phyloP scores from a whole-genome alignment of 2,329 filamentous ascomycete species.

The Zasmidium cellare region DNA sequence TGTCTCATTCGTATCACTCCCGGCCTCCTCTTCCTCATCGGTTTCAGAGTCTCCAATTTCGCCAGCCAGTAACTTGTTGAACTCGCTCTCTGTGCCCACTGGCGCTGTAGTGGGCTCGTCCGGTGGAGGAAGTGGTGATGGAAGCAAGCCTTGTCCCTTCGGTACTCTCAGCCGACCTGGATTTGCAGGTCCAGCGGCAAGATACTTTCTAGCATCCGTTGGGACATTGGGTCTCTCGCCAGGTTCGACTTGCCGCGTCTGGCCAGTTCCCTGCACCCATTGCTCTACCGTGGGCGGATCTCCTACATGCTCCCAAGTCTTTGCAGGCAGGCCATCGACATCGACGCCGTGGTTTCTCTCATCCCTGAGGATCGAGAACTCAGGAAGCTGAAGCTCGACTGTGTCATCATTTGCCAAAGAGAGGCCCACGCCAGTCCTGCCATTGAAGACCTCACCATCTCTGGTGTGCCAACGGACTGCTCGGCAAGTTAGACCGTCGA shows the following conservation, averaged over 20 bases:
- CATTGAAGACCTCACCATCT: constrained; percentile 27
- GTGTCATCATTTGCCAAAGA: background rate
- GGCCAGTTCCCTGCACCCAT: constrained; percentile 28
- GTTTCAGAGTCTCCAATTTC: no score
- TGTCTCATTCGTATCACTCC: no score
- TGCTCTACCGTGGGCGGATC: constrained; percentile 18
- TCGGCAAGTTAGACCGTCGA: constrained; percentile 20
- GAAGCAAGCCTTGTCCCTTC: constrained; percentile 10
- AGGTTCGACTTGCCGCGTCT: constrained; percentile 19
- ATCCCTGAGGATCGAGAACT: constrained; percentile 8
- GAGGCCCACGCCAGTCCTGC: constrained; percentile 15
- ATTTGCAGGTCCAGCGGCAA: background rate
- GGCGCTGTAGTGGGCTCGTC: background rate
- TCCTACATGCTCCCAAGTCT: constrained; percentile 16
- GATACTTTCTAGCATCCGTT: constrained; percentile 17
- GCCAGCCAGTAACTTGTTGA: no score
- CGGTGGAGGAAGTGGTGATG: background rate
- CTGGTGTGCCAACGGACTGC: constrained; percentile 14
- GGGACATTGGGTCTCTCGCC: constrained; percentile 19
- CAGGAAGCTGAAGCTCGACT: constrained; percentile 11
- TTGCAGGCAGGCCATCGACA: background rate
- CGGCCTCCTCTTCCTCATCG: no score
- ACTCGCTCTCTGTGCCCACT: no score
- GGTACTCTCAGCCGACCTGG: constrained; percentile 17
- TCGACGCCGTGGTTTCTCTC: constrained; percentile 5